phyloP scores from a whole-genome alignment of 2,329 filamentous ascomycete genomes.

The Cordyceps cateniannulata region DNA sequence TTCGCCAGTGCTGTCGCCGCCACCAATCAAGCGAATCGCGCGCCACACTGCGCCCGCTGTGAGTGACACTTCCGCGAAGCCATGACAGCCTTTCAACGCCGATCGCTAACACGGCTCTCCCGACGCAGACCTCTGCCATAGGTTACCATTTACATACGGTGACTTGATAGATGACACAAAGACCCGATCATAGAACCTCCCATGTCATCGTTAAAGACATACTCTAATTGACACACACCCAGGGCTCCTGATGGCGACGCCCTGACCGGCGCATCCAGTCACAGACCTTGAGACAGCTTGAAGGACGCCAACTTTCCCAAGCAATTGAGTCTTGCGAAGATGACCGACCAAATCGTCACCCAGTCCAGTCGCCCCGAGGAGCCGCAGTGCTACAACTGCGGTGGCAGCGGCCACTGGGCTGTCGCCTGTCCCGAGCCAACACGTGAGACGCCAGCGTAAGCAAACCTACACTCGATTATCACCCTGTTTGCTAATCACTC shows the following conservation, averaged over 20 bases:
- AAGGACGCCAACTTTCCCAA: not conserved
- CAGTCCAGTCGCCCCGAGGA: conserved; percentile 27
- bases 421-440: conserved; percentile 47
- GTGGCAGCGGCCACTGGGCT: conserved; percentile 43
- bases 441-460: conserved; percentile 44
- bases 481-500: conserved; percentile 12
- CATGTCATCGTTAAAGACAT: not conserved
- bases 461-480: not conserved
- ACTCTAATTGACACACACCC: not conserved
- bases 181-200: not conserved
- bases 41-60: not conserved
- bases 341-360: conserved; percentile 25
- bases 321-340: conserved; percentile 15
- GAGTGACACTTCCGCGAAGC: not conserved
- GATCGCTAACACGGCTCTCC: not conserved
- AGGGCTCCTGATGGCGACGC: conserved; percentile 1
- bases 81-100: not conserved
- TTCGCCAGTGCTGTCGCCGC: not conserved
- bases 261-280: not conserved
- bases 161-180: not conserved
- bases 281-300: not conserved
- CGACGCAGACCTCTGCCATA: not conserved
- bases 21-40: not conserved
- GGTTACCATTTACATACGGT: not conserved
- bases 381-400: conserved; percentile 48